Evolutionary conservation across 805 yeast species (phyloP).

Genomic region (Vanderwaltozyma verrucispora): DNA sequence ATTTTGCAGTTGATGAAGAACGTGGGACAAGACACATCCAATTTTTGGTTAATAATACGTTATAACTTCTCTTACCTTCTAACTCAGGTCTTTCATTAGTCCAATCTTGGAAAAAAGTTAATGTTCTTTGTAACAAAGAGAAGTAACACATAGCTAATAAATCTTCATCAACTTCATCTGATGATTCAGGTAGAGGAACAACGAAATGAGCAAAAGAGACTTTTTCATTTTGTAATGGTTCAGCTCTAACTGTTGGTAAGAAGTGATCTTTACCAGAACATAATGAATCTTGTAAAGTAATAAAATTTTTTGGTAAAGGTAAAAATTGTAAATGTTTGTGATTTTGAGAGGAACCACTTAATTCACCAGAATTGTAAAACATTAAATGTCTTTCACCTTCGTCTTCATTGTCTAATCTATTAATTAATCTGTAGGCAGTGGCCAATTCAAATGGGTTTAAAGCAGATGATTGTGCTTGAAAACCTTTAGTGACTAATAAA

Average conservation of each 20-base stretch:
- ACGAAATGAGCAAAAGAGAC: constrained; percentile 76
- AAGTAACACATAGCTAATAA: constrained; percentile 58
- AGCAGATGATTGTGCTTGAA: constrained; percentile 64
- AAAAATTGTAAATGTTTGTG: constrained; percentile 90
- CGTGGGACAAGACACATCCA: constrained; percentile 87
- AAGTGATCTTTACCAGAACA: constrained; percentile 37
- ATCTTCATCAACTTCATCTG: constrained; percentile 42
- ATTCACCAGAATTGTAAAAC: constrained; percentile 81
- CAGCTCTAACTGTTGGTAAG: constrained; percentile 44
- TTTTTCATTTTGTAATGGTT: constrained; percentile 50
- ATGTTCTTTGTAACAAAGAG: constrained; percentile 58
- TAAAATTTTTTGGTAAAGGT: constrained; percentile 51
- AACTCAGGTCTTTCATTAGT: constrained; percentile 18
- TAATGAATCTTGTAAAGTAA: constrained; percentile 47
- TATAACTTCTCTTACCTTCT: constrained; percentile 48
- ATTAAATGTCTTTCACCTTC: constrained; percentile 53
- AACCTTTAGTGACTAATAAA: constrained; percentile 65
- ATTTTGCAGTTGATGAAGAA: constrained; percentile 39
- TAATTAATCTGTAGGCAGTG: constrained; percentile 47
- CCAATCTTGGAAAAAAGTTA: constrained; percentile 58
- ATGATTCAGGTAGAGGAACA: constrained; percentile 45
- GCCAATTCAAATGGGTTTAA: constrained; percentile 58
- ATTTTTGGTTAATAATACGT: constrained; percentile 67
- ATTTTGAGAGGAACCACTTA: constrained; percentile 85
- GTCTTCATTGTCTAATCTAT: constrained; percentile 33